Evolutionary conservation across 352 stramenopile species (phyloP), one percentile per base, ranked within the genome.

Genomic region (Phytopythium chamaehyphon): DNA sequence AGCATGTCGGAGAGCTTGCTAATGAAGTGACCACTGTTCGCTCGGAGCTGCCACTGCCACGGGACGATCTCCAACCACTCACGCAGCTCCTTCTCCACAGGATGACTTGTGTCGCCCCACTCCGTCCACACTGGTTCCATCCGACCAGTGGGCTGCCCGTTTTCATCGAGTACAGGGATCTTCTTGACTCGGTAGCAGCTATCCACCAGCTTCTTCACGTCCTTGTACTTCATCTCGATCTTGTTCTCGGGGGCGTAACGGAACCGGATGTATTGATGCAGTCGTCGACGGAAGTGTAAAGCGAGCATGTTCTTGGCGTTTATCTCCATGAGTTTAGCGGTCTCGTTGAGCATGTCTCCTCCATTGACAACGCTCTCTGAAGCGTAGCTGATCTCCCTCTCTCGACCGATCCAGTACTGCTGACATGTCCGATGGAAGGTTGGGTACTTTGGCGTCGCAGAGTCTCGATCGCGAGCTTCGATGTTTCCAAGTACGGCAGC

Each of bases 61-160:
- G 43, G 24, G n/a, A 52, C 43, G 0, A 59, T 42, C 31, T 42
- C 42, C 3, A 57, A 23, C 33, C 43, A 51, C 28, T 39, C 12
- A 22, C 42, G 42, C 51, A 51, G 26, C 19, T 51, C 31, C 5
- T 33, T n/a, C 42, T 57, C 51, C 1, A 47, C 8, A 4, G 42
- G 42, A 26, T 57, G 28, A 3, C 1, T 28, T 2, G 51, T 47
- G 10, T 51, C 21, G 7, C 47, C 42, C 40, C 51, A 51, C 22
- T 39, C 22, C 9, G 31, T 33, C 51, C 51, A 52, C 7, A 40
- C 16, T 2, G 21, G 47, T 14, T 9, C 21, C n/a, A n/a, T 50
- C 3, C 28, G 40, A 2, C 40, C 33, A 14, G 42, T 57, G 9
- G 35, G 51, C 0, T 28, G n/a, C 4, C 19, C 43, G 6, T 57